Percentiles rank a stretch among this genome's conserved stretches.
Conservation (phyloP, 2,329 filamentous ascomycete species). For the Epichloe uncinata region DNA sequence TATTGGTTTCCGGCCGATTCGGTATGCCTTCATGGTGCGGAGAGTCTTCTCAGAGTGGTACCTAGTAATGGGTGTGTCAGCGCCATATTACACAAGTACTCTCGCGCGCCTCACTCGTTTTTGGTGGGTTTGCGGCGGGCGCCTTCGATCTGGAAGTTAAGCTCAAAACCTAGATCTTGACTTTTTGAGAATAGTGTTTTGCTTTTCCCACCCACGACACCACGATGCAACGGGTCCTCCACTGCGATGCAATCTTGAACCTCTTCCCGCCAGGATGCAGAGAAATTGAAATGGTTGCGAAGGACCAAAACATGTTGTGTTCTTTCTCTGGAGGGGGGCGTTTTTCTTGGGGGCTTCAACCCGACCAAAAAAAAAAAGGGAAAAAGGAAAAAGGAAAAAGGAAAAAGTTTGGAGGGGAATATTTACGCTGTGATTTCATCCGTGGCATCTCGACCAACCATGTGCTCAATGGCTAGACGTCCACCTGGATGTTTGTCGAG, state of each 20-base stretch:
- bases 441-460: constrained; percentile 24
- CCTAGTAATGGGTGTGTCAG: constrained; percentile 22
- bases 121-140: background rate
- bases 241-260: background rate
- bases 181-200: background rate
- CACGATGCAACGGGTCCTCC: background rate
- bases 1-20: constrained; percentile 41
- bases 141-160: background rate
- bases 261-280: background rate
- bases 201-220: background rate
- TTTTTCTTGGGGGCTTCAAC: background rate
- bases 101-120: background rate
- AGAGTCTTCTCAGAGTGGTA: constrained; percentile 43
- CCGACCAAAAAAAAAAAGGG: background rate
- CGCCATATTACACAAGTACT: constrained; percentile 4
- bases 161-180: background rate
- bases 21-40: constrained; percentile 44
- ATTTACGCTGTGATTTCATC: constrained; percentile 23
- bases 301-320: background rate
- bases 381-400: no score
- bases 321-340: background rate
- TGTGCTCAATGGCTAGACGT: constrained; percentile 44
- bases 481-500: constrained; percentile 46
- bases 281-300: background rate
- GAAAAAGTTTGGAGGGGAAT: background rate